phyloP scores from a whole-genome alignment of 495 filamentous ascomycete genomes.

The Penicillium cataractarum region DNA sequence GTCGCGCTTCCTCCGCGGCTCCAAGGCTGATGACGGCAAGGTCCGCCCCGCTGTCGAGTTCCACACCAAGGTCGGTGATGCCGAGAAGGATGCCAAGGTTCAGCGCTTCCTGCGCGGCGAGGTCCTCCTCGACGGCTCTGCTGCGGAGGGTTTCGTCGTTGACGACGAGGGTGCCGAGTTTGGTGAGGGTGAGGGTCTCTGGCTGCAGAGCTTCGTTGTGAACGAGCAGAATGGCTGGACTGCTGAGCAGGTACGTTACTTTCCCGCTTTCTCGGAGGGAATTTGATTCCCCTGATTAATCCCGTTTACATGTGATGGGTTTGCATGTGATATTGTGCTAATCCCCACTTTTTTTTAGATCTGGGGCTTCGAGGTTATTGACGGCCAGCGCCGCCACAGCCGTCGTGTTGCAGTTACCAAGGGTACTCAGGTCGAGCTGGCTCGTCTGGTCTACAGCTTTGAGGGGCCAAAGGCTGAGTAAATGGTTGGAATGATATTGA shows the following conservation, averaged over 20 bases:
- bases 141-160: conserved; percentile 40
- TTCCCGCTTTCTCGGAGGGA: background rate
- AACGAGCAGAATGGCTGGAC: conserved; percentile 50
- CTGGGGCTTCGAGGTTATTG: conserved; percentile 65
- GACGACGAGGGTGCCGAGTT: conserved; percentile 42
- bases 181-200: conserved; percentile 45
- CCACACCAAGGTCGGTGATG: conserved; percentile 36
- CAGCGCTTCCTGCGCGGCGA: conserved; percentile 49
- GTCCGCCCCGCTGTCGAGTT: conserved; percentile 40
- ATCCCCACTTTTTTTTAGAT: conserved; percentile 39
- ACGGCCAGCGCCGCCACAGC: conserved; percentile 67
- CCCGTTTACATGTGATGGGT: conserved; percentile 4
- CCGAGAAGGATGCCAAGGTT: conserved; percentile 49
- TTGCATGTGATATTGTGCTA: conserved; percentile 9
- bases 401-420: conserved; percentile 68
- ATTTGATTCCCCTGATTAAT: background rate
- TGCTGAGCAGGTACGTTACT: conserved; percentile 50
- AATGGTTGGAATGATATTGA: conserved; percentile 3
- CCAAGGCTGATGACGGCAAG: conserved; percentile 38
- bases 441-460: conserved; percentile 77
- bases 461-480: conserved; percentile 16
- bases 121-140: conserved; percentile 40
- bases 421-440: conserved; percentile 60
- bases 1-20: conserved; percentile 54
- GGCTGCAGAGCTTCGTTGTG: conserved; percentile 51